phyloP scores from a whole-genome alignment of 306 rosid genomes.

The Glycine tomentella region DNA sequence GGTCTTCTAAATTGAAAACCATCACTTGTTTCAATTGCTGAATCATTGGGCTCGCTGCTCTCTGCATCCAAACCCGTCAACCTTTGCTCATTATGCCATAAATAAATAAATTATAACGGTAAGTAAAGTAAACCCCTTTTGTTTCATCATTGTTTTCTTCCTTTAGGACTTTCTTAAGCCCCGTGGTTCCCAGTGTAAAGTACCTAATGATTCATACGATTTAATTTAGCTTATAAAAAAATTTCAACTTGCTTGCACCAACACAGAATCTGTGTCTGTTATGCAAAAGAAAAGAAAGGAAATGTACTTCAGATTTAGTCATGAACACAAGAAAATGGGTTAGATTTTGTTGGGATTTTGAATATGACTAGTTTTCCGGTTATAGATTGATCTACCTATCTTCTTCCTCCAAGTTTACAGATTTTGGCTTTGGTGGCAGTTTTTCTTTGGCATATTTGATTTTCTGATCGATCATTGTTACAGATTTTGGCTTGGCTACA shows the following conservation, averaged over 20 bases:
- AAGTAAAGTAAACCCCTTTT: conserved; percentile 12
- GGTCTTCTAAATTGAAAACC: background rate
- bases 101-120: background rate
- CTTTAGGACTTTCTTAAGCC: background rate
- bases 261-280: background rate
- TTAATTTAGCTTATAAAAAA: background rate
- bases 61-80: conserved; percentile 24
- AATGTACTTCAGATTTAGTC: background rate
- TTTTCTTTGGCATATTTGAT: background rate
- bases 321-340: background rate
- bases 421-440: background rate
- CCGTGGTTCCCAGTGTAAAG: background rate
- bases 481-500: background rate
- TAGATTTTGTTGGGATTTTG: background rate
- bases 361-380: background rate
- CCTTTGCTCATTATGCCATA: background rate
- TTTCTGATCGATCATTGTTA: background rate
- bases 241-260: background rate
- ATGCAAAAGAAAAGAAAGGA: background rate
- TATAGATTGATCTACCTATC: conserved; percentile 1
- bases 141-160: background rate
- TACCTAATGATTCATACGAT: background rate
- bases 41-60: conserved; percentile 37
- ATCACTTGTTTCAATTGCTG: background rate
- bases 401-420: background rate